These are phyloP conservation scores for Colletotrichum chrysophilum DNA, from an alignment of 2,329 filamentous ascomycete species.

Conservation along the genomic window DNA sequence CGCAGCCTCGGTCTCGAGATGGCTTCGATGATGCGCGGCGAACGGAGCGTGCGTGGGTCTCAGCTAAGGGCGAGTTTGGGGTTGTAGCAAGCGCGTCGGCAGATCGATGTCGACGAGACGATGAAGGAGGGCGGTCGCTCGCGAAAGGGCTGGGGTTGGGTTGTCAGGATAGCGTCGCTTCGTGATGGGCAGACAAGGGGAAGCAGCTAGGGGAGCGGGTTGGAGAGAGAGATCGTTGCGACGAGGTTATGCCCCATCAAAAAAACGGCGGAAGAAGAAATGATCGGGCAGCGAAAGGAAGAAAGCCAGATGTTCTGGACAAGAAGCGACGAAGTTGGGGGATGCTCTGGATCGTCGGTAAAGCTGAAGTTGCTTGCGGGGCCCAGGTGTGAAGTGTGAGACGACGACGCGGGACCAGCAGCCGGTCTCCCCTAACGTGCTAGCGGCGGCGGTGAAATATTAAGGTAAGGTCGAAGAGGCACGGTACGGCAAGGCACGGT, in stretches of 20 bases:
- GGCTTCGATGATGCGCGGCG: neutral
- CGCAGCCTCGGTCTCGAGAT: neutral
- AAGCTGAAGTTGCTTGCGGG: conserved; percentile 25
- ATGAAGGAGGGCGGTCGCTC: conserved; percentile 18
- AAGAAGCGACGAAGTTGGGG: conserved; percentile 3
- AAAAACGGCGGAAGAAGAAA: conserved; percentile 1
- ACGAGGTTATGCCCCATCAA: conserved; percentile 13
- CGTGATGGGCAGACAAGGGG: conserved; percentile 9
- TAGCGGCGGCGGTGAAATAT: conserved; percentile 22
- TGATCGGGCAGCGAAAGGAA: conserved; percentile 12
- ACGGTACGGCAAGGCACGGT: neutral
- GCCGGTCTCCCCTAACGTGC: conserved; percentile 20
- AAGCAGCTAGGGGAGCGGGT: conserved; percentile 4
- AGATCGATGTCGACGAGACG: conserved; percentile 16
- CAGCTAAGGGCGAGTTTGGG: neutral
- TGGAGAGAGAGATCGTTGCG: conserved; percentile 1
- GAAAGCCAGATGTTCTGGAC: conserved; percentile 6
- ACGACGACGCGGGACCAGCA: conserved; percentile 24
- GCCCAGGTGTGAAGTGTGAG: conserved; percentile 23
- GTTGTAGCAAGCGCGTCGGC: conserved; percentile 16
- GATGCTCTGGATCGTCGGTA: conserved; percentile 20
- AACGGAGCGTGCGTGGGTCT: neutral
- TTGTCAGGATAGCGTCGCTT: conserved; percentile 14
- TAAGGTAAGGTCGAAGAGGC: conserved; percentile 1
- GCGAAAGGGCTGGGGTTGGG: conserved; percentile 13